Percentiles rank a stretch among this genome's conserved stretches.
phyloP scores from a whole-genome alignment of 2,329 filamentous ascomycete species.

The Penicillium nordicum region DNA sequence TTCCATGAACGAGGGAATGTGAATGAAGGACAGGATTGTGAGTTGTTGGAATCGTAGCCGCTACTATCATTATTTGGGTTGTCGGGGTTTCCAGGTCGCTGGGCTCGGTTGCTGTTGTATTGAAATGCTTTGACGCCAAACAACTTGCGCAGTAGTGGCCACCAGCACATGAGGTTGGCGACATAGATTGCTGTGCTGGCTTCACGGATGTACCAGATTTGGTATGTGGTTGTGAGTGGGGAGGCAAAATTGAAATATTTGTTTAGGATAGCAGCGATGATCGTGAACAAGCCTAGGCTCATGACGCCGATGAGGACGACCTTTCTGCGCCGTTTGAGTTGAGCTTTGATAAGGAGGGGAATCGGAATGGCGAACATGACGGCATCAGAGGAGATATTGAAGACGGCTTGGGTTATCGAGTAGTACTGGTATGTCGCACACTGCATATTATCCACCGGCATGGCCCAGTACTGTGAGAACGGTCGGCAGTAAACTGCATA shows the following conservation, averaged over 20 bases:
- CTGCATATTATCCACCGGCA: constrained; percentile 41
- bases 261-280: constrained; percentile 49
- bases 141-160: constrained; percentile 30
- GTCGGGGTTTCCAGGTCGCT: constrained; percentile 8
- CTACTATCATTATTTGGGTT: constrained; percentile 19
- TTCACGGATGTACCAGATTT: constrained; percentile 45
- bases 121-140: constrained; percentile 30
- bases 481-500: constrained; percentile 50
- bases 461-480: constrained; percentile 50
- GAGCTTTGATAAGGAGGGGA: constrained; percentile 36
- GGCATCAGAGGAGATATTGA: constrained; percentile 44
- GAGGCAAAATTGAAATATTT: constrained; percentile 45
- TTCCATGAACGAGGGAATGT: constrained; percentile 13
- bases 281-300: constrained; percentile 39
- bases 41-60: constrained; percentile 13
- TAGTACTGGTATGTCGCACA: constrained; percentile 43
- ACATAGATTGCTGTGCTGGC: constrained; percentile 44
- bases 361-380: constrained; percentile 40
- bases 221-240: constrained; percentile 38
- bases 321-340: constrained; percentile 36
- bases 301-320: constrained; percentile 36
- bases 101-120: constrained; percentile 26
- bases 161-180: constrained; percentile 43
- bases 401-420: constrained; percentile 44
- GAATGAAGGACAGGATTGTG: constrained; percentile 22